Percentiles rank a stretch among this genome's conserved stretches.
These are phyloP conservation scores for Neofusicoccum kwambonambiense DNA, from an alignment of 2,329 filamentous ascomycete genomes.

Conservation along the genomic window DNA sequence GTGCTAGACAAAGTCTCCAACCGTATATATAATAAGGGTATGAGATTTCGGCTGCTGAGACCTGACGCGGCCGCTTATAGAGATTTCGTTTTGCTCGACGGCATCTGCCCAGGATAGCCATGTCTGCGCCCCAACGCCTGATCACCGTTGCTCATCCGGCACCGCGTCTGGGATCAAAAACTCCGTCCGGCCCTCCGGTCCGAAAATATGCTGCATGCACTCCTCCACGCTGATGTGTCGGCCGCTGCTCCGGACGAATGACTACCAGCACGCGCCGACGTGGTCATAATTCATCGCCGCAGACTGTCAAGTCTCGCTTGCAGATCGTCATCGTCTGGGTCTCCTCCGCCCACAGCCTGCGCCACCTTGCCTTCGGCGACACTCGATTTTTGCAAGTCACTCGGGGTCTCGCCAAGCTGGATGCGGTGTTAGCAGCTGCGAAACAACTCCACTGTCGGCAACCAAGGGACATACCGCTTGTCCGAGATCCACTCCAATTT, in stretches of 20 bases:
- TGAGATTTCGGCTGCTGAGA: constrained; percentile 12
- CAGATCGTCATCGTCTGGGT: constrained; percentile 76
- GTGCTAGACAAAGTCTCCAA: not conserved
- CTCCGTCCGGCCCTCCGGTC: not conserved
- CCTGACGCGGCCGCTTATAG: constrained; percentile 7
- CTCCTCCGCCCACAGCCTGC: constrained; percentile 71
- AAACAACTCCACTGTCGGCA: not conserved
- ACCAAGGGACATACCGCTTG: constrained; percentile 64
- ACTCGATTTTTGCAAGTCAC: constrained; percentile 71
- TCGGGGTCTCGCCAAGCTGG: constrained; percentile 88
- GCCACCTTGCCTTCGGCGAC: constrained; percentile 77
- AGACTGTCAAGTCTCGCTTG: constrained; percentile 91
- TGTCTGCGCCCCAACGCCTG: constrained; percentile 17
- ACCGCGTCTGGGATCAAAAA: not conserved
- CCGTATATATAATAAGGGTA: constrained; percentile 1
- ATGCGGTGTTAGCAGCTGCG: constrained; percentile 22
- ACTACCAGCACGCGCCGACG: not conserved
- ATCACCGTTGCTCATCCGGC: constrained; percentile 6
- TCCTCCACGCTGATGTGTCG: not conserved
- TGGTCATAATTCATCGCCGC: constrained; percentile 46
- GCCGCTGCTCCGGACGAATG: not conserved
- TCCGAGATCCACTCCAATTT: constrained; percentile 91
- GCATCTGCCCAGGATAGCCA: constrained; percentile 6
- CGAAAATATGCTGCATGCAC: not conserved
- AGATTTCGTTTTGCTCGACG: not conserved